A percentile compares a stretch with the other conserved stretches of the same genome.
phyloP scores from a whole-genome alignment of 1,284 basidiomycete species.

The Leccinum variabile region DNA sequence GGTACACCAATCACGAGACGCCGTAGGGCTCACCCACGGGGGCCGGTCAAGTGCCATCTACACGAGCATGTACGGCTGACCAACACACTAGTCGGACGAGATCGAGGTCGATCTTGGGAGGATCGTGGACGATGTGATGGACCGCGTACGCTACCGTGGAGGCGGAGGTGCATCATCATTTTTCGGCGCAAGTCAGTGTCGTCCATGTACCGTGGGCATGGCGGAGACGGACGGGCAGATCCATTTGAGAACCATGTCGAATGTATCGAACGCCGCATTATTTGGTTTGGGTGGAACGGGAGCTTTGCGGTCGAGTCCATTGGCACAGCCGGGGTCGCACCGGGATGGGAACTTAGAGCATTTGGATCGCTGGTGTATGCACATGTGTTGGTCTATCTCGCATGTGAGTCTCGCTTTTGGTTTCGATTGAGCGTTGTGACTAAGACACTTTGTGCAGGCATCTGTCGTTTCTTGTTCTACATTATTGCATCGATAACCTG shows the following conservation, averaged over 20 bases:
- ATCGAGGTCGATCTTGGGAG: slow-evolving; percentile 31
- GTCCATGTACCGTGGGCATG: slow-evolving; percentile 19
- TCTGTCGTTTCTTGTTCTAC: neutral
- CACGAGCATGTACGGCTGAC: slow-evolving; percentile 41
- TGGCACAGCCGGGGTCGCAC: slow-evolving; percentile 11
- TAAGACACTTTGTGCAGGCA: neutral
- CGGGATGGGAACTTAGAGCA: neutral
- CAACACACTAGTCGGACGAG: slow-evolving; percentile 40
- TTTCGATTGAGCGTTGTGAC: neutral
- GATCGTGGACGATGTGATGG: slow-evolving; percentile 51
- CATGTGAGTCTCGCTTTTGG: neutral
- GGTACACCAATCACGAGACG: slow-evolving; percentile 35
- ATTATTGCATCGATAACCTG: neutral
- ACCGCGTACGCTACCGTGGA: slow-evolving; percentile 18
- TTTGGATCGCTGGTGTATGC: neutral
- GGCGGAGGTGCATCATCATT: slow-evolving; percentile 14
- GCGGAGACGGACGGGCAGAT: slow-evolving; percentile 5
- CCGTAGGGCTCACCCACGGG: slow-evolving; percentile 17
- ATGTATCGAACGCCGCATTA: slow-evolving; percentile 22
- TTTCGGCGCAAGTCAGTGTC: slow-evolving; percentile 25
- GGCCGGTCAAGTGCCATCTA: neutral
- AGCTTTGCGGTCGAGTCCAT: slow-evolving; percentile 24
- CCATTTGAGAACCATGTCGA: slow-evolving; percentile 22
- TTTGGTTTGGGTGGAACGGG: slow-evolving; percentile 17
- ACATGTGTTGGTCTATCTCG: slow-evolving; percentile 7